Evolutionary conservation across 192 early-diverging fungal genomes (phyloP), one percentile per base, ranked within the genome.

Genomic region (Backusella australiensis): DNA sequence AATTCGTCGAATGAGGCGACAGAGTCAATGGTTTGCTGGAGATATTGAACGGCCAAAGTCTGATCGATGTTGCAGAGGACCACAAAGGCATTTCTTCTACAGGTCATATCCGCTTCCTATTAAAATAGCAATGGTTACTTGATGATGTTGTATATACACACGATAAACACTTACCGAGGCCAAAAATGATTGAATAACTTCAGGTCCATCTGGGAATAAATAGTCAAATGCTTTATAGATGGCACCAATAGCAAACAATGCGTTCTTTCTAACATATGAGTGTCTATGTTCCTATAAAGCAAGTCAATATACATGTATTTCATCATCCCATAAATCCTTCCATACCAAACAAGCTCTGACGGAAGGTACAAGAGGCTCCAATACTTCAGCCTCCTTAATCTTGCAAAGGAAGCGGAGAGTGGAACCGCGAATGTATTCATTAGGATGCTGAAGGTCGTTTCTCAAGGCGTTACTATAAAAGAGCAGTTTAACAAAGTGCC

Each of bases 181-280:
- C 52, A 94, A 81, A 77, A 94, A 89, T 59, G 82, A 86, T 66
- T 92, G 81, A 75, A 99, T 92, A 68, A 97, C 85, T 82, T 98
- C 96, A 6, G 95, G 93, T 19, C 94, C 96, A 79, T 99, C 98
- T 23, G 98, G 98, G 69, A 98, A 94, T 53, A 99, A 89, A 74
- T 93, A 91, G 74, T 97, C 94, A 84, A 94, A 92, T 81, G 90
- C 88, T 73, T 94, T 95, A 85, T 90, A 97, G 71, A 98, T 95
- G 17, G 94, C 85, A 69, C 91, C 92, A 44, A 99, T 93, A 36
- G 97, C 97, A 35, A 96, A 88, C 17, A 99, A 93, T 38, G 98
- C 98, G 80, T 99, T 99, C 84, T 97, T 98, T 78, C 97, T 90
- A 73, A 99, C 98, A 80, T 98, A 99, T n/a, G 96, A 88, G 80